A percentile compares a stretch with the other conserved stretches of the same genome.
Evolutionary conservation across 2,329 filamentous ascomycete species (phyloP).

Genomic region (Paracamarosporium sp.): DNA sequence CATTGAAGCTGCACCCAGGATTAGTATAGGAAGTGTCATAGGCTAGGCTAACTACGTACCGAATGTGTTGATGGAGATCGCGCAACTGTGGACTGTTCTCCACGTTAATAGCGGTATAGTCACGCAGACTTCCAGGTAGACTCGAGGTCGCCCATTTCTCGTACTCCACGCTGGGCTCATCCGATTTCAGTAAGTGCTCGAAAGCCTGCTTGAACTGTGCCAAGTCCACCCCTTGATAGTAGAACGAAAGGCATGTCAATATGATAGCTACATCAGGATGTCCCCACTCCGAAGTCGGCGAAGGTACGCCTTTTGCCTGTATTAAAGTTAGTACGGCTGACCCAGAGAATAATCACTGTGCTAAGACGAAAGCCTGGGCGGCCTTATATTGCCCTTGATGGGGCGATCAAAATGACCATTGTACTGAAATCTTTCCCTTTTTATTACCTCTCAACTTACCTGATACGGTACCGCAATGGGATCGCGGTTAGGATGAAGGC

Average conservation of each 20-base stretch:
- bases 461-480: slow-evolving; percentile 69
- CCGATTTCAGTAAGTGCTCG: slow-evolving; percentile 59
- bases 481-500: slow-evolving; percentile 53
- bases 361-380: too few relatives aligned
- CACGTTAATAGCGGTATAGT: slow-evolving; percentile 67
- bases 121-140: slow-evolving; percentile 55
- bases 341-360: too few relatives aligned
- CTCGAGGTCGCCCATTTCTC: slow-evolving; percentile 59
- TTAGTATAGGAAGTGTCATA: background rate
- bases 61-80: slow-evolving; percentile 45
- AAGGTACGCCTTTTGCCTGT: slow-evolving; percentile 68
- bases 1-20: slow-evolving; percentile 54
- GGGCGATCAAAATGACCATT: too few relatives aligned
- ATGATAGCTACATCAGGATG: slow-evolving; percentile 65
- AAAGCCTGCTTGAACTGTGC: slow-evolving; percentile 60
- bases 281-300: slow-evolving; percentile 69
- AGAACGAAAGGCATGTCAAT: slow-evolving; percentile 62
- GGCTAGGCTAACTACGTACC: slow-evolving; percentile 4
- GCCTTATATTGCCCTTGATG: too few relatives aligned
- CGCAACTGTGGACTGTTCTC: slow-evolving; percentile 60
- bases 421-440: too few relatives aligned
- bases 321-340: slow-evolving; percentile 23
- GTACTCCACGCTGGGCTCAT: slow-evolving; percentile 65
- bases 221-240: slow-evolving; percentile 63
- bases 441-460: slow-evolving; percentile 20